Evolutionary conservation across 768 basidiomycete species (phyloP), one percentile per base, ranked within the genome.

Genomic region (Trametes meyenii): DNA sequence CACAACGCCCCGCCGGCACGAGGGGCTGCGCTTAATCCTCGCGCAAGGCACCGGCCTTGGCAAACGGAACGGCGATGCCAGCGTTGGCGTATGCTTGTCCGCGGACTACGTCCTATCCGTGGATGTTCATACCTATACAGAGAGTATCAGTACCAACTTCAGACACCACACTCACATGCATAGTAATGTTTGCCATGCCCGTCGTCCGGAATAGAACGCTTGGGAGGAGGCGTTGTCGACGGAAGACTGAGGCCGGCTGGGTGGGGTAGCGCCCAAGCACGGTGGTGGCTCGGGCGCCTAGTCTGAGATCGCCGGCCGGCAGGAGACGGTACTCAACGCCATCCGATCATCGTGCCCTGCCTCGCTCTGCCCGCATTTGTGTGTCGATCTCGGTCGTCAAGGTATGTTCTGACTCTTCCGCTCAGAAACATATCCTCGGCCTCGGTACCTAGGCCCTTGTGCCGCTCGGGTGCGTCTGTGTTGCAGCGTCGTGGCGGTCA

Each of bases 41-140:
- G 52, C 52, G 12, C 44, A 54, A 58, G 50, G 62, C 29, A 63
- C 62, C 40, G 48, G 57, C 10, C 62, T 63, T 63, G 62, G 62
- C 62, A 55, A 39, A 42, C 51, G 24, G 19, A n/a, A 13, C 21
- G 19, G 21, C 26, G 14, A 50, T 12, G 26, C 12, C 46, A 29
- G 3, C 13, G 26, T 29, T 12, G 48, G 48, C 48, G 48, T 33
- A 33, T 33, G 29, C 8, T 8, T 33, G 29, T 33, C 29, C 29
- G 29, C 29, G 8, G 29, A 33, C 29, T 3, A 33, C 8, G 29
- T 8, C 29, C 29, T 33, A 3, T 3, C 29, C 29, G 29, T 33
- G 29, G 29, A 8, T 8, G 8, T 33, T 33, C 4, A 8, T 3
- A 33, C 29, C 29, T 33, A 33, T 33, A 33, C 4, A 8, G 29